These are phyloP conservation scores for Malassezia nana DNA, from an alignment of 1,284 basidiomycete genomes.

Conservation along the genomic window DNA sequence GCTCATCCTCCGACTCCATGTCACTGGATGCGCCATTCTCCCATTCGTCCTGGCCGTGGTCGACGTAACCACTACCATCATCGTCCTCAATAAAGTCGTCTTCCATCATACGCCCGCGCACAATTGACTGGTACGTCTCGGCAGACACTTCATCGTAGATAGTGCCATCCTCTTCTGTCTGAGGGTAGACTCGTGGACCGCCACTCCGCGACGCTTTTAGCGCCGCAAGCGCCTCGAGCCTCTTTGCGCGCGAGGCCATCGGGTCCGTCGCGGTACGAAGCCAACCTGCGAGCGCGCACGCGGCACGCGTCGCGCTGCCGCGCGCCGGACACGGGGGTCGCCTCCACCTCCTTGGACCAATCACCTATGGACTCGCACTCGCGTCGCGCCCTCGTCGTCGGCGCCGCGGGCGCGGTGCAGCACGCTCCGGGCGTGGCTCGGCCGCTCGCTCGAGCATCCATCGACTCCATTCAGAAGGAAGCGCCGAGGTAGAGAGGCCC, in stretches of 20 bases:
- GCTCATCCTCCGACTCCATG: slow-evolving; percentile 31
- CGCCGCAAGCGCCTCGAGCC: slow-evolving; percentile 39
- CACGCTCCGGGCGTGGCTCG: background rate
- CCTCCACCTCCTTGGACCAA: background rate
- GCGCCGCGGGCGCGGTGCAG: slow-evolving; percentile 2
- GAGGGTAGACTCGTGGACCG: slow-evolving; percentile 3
- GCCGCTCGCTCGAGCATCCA: slow-evolving; percentile 14
- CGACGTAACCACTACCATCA: slow-evolving; percentile 80
- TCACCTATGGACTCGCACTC: slow-evolving; percentile 8
- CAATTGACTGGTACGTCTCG: slow-evolving; percentile 76
- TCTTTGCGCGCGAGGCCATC: slow-evolving; percentile 31
- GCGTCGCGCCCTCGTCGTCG: slow-evolving; percentile 12
- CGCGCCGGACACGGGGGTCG: background rate
- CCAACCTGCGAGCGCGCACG: background rate
- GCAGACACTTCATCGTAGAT: slow-evolving; percentile 90
- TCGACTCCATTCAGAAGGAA: slow-evolving; percentile 13
- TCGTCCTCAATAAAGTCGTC: slow-evolving; percentile 91
- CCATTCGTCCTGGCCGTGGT: slow-evolving; percentile 94
- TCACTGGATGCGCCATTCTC: slow-evolving; percentile 44
- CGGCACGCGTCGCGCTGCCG: slow-evolving; percentile 1
- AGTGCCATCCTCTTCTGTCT: slow-evolving; percentile 53
- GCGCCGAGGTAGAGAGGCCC: slow-evolving; percentile 11
- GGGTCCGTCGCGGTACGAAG: background rate
- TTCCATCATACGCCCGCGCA: slow-evolving; percentile 69
- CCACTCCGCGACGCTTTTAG: slow-evolving; percentile 41